Base-by-base conservation (phyloP, 371 early-diverging fungal species). In the Syncephalastrum racemosum region DNA sequence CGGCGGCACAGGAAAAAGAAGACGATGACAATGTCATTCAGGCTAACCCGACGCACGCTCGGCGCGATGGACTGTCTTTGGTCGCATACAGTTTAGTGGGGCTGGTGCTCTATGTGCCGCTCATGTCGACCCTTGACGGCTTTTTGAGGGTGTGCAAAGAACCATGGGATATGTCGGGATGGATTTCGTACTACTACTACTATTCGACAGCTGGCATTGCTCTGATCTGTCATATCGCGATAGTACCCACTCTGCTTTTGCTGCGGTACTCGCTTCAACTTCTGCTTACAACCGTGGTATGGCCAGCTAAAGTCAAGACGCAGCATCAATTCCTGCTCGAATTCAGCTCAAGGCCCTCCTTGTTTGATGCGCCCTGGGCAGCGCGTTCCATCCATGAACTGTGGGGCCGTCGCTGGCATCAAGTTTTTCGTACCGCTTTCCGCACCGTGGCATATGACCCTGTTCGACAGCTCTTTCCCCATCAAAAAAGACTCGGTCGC, bases 401-500 rank as follows among this genome's bases (percentile, higher is more conserved):
- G 3, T 73, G 73, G 73, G 62, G 63, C 2, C 45, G 48, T 7
- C 70, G 73, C 0, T 73, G 73, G 73, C 73, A 73, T 49, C 73
- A 70, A 43, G 53, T 69, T 8, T 73, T 73, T 44, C 62, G 70
- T 24, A 59, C 60, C 22, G 65, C 64, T 7, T 73, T 73, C 42
- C 59, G 51, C 18, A 54, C 53, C 22, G 41, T 67, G 15, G 73
- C 65, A 1, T 69, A 69, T 40, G 15, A 47, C 2, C 73, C 73
- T 13, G 42, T 63, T 14, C 57, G 65, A 3, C 24, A 52, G 1
- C 49, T 64, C 16, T 66, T 68, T 55, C 43, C 53, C 1, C 24
- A 20, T 2, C 45, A 58, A 6, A 48, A 48, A 15, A 4, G n/a
- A 19, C 3, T 55, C 3, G 70, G 73, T 1, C 61, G 63, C 13